Percentiles rank a stretch among this genome's conserved stretches.
phyloP scores from a whole-genome alignment of 2,329 filamentous ascomycete genomes.

The Tricladium varicosporioides region DNA sequence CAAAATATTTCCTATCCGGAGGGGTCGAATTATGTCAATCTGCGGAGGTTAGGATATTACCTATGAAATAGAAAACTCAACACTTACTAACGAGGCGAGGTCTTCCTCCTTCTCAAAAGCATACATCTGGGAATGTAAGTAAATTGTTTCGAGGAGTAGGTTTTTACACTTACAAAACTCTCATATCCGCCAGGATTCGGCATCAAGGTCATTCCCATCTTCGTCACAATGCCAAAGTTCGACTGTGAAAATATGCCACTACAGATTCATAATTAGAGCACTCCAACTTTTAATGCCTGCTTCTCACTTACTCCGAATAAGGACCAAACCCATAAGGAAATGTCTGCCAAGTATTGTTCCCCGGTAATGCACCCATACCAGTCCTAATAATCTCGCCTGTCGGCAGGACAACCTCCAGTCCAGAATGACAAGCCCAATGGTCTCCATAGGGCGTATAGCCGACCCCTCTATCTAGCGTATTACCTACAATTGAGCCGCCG shows the following conservation, averaged over 20 bases:
- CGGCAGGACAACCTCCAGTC: slow-evolving; percentile 44
- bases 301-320: slow-evolving; percentile 30
- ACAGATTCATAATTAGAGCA: neutral
- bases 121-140: neutral
- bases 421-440: slow-evolving; percentile 40
- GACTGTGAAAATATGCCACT: slow-evolving; percentile 49
- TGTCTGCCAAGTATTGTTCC: slow-evolving; percentile 33
- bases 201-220: slow-evolving; percentile 50
- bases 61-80: neutral
- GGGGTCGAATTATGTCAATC: slow-evolving; percentile 41
- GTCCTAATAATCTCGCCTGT: slow-evolving; percentile 45
- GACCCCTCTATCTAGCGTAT: slow-evolving; percentile 44
- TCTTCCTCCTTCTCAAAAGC: slow-evolving; percentile 46
- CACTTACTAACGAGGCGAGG: slow-evolving; percentile 39
- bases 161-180: slow-evolving; percentile 32
- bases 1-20: slow-evolving; percentile 31
- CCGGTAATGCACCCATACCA: slow-evolving; percentile 45
- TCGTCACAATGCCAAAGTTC: slow-evolving; percentile 52
- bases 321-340: slow-evolving; percentile 42
- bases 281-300: neutral
- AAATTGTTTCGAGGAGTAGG: neutral
- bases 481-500: slow-evolving; percentile 43
- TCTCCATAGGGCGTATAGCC: slow-evolving; percentile 45
- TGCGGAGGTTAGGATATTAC: neutral
- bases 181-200: slow-evolving; percentile 46